Conservation (phyloP, 2,329 filamentous ascomycete genomes). For the Colletotrichum spinosum region DNA sequence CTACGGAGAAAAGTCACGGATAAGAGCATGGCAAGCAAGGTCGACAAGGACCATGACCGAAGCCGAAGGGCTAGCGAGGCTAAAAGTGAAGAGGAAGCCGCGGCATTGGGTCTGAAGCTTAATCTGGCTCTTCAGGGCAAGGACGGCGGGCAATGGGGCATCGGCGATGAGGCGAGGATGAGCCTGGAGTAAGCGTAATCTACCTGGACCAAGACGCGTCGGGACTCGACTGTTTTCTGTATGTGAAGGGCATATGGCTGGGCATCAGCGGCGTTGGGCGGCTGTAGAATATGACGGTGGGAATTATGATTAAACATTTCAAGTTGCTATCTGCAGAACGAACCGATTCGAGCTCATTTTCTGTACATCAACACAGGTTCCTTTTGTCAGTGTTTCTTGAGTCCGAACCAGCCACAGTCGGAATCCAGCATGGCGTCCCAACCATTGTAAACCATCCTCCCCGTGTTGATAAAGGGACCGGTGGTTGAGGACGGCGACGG, state of each 20-base stretch:
- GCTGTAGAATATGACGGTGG: constrained; percentile 21
- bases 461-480: not conserved
- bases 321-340: no score
- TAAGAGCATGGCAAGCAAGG: constrained; percentile 38
- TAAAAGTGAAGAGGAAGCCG: constrained; percentile 56
- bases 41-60: constrained; percentile 48
- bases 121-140: constrained; percentile 66
- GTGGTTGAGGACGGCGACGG: not conserved
- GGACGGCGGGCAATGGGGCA: constrained; percentile 76
- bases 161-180: constrained; percentile 88
- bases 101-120: constrained; percentile 56
- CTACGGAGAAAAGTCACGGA: constrained; percentile 55
- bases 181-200: constrained; percentile 72
- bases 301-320: no score
- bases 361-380: no score
- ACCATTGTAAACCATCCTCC: constrained; percentile 3
- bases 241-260: not conserved
- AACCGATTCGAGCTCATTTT: no score
- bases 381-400: not conserved
- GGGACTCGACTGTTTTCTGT: not conserved
- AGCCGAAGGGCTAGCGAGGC: constrained; percentile 54
- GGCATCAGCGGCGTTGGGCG: constrained; percentile 30
- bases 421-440: constrained; percentile 15
- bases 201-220: not conserved
- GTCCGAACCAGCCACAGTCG: constrained; percentile 6